Evolutionary conservation across 345 rosid genomes (phyloP).

Genomic region (Gossypium sturtianum): DNA sequence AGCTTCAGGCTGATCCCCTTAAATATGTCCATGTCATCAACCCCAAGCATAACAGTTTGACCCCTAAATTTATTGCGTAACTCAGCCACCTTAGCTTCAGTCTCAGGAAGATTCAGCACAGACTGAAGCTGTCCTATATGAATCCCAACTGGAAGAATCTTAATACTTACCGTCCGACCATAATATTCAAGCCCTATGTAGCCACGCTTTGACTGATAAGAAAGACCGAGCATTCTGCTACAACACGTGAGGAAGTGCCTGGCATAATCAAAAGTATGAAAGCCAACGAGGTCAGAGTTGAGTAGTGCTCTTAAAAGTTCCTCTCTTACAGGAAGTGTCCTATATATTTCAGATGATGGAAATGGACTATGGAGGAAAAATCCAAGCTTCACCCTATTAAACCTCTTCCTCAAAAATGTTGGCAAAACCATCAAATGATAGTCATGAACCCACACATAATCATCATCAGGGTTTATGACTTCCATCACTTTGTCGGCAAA

Average conservation of each 20-base stretch:
- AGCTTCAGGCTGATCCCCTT: constrained; percentile 24
- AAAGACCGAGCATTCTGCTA: constrained; percentile 89
- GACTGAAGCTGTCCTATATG: constrained; percentile 25
- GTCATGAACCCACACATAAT: not conserved
- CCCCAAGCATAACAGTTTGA: constrained; percentile 2
- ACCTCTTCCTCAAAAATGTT: constrained; percentile 2
- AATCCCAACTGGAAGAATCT: constrained; percentile 93
- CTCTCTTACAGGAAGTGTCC: constrained; percentile 5
- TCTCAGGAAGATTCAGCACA: constrained; percentile 2
- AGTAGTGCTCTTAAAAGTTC: constrained; percentile 34
- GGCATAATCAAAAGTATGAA: constrained; percentile 95
- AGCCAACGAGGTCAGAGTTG: constrained; percentile 75
- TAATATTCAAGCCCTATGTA: constrained; percentile 1
- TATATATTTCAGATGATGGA: not conserved
- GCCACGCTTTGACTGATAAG: constrained; percentile 71
- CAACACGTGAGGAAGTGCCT: constrained; percentile 93
- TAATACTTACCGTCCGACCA: constrained; percentile 38
- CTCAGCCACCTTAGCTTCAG: not conserved
- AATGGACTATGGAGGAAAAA: constrained; percentile 1
- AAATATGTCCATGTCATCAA: constrained; percentile 3
- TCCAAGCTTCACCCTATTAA: constrained; percentile 4
- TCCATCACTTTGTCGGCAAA: not conserved
- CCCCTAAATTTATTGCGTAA: constrained; percentile 2
- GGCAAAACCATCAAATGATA: constrained; percentile 1
- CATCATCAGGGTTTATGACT: not conserved